These are phyloP conservation scores for Monosporozyma yasuniensis DNA, from an alignment of 805 yeast species.

Conservation along the genomic window DNA sequence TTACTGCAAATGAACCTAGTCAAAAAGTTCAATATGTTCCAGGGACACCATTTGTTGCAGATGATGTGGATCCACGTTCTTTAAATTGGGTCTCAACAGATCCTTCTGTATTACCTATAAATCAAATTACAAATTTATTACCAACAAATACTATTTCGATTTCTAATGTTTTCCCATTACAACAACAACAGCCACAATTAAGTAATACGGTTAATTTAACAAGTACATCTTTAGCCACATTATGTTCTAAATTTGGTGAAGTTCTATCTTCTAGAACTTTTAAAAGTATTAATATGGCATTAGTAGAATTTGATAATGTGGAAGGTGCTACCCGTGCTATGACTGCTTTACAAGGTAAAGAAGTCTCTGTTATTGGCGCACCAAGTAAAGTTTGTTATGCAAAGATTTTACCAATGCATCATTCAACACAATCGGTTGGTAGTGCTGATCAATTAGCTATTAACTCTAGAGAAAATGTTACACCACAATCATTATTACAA, in stretches of 20 bases:
- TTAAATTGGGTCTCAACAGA: conserved; percentile 64
- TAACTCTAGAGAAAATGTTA: conserved; percentile 1
- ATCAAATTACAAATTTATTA: conserved; percentile 55
- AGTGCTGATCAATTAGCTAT: conserved; percentile 4
- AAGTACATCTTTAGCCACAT: conserved; percentile 44
- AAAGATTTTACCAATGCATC: conserved; percentile 42
- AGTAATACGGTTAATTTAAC: conserved; percentile 38
- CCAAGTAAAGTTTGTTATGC: conserved; percentile 80
- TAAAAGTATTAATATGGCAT: conserved; percentile 40
- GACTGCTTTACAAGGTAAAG: conserved; percentile 71
- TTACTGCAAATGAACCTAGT: not conserved
- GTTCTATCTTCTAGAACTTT: conserved; percentile 55
- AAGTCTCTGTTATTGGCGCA: conserved; percentile 63
- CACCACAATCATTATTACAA: conserved; percentile 23
- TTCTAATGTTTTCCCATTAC: conserved; percentile 49
- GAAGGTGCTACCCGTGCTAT: conserved; percentile 76
- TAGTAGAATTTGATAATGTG: conserved; percentile 62
- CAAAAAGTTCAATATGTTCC: not conserved
- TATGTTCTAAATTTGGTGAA: conserved; percentile 55
- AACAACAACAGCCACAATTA: conserved; percentile 43
- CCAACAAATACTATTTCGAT: conserved; percentile 73
- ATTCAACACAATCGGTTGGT: conserved; percentile 13
- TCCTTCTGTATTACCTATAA: conserved; percentile 63
- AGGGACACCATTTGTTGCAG: conserved; percentile 34
- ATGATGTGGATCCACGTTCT: conserved; percentile 51